These are phyloP conservation scores for Limnomonas spitsbergensis DNA, from an alignment of 139 green algal genomes.

Conservation along the genomic window DNA sequence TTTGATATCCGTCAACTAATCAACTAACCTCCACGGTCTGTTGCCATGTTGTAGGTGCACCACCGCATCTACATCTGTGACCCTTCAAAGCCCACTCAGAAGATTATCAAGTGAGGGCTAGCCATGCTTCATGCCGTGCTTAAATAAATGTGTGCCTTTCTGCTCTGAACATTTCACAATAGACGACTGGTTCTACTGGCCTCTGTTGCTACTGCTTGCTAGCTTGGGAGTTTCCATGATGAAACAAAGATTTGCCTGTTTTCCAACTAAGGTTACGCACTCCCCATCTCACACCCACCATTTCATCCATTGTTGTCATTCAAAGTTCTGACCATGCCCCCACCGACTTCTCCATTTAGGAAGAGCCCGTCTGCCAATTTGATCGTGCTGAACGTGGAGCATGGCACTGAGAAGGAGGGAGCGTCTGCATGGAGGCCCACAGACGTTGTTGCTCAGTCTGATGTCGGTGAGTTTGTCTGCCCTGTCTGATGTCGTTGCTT, in stretches of 20 bases:
- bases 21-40: no score
- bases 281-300: no score
- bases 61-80: slow-evolving; percentile 48
- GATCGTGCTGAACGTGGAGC: slow-evolving; percentile 19
- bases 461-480: not conserved
- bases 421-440: slow-evolving; percentile 23
- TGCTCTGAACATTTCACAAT: no score
- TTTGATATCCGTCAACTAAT: no score
- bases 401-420: slow-evolving; percentile 37
- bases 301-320: no score
- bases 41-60: slow-evolving; percentile 41
- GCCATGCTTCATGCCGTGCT: not conserved
- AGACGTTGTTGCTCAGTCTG: slow-evolving; percentile 14
- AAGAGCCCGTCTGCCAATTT: not conserved
- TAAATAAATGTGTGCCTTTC: not conserved
- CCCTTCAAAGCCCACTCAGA: slow-evolving; percentile 20
- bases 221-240: no score
- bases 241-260: no score
- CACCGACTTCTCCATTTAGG: not conserved
- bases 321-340: no score
- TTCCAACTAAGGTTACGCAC: no score
- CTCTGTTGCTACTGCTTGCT: no score
- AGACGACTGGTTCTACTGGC: no score
- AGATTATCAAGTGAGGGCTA: slow-evolving; percentile 3
- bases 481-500: not conserved